Conservation (phyloP, 495 filamentous ascomycete species). For the Hypoxylon fuscum region DNA sequence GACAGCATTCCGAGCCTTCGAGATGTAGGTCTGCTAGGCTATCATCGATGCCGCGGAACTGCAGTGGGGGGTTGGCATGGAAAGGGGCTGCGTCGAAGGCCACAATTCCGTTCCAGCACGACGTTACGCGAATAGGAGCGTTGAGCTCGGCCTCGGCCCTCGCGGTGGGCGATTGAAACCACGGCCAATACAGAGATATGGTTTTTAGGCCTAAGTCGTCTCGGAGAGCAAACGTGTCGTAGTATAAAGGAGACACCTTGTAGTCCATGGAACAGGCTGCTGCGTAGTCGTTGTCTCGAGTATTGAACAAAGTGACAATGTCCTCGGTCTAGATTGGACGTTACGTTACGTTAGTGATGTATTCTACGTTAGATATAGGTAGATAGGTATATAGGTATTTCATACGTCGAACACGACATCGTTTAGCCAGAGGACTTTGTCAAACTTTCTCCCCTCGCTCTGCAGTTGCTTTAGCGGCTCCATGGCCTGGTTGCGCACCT, state of each 20-base stretch:
- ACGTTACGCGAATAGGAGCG: conserved; percentile 71
- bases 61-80: conserved; percentile 57
- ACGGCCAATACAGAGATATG: conserved; percentile 69
- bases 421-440: conserved; percentile 78
- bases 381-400: not conserved
- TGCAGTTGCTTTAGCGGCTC: conserved; percentile 50
- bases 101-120: conserved; percentile 88
- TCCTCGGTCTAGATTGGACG: conserved; percentile 62
- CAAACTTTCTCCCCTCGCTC: conserved; percentile 60
- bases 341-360: not conserved
- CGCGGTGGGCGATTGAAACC: conserved; percentile 71
- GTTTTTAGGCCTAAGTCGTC: conserved; percentile 71
- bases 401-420: conserved; percentile 71
- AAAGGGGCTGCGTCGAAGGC: conserved; percentile 60
- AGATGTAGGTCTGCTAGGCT: conserved; percentile 72
- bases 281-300: conserved; percentile 75
- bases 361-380: not conserved
- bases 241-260: conserved; percentile 70
- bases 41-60: conserved; percentile 78
- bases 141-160: conserved; percentile 63
- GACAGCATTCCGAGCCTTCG: conserved; percentile 84
- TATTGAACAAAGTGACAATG: conserved; percentile 73
- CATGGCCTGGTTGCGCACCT: conserved; percentile 68
- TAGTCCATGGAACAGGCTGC: conserved; percentile 88
- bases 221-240: conserved; percentile 87